Conservation (phyloP, 2,329 filamentous ascomycete species). For the Colletotrichum phormii region DNA sequence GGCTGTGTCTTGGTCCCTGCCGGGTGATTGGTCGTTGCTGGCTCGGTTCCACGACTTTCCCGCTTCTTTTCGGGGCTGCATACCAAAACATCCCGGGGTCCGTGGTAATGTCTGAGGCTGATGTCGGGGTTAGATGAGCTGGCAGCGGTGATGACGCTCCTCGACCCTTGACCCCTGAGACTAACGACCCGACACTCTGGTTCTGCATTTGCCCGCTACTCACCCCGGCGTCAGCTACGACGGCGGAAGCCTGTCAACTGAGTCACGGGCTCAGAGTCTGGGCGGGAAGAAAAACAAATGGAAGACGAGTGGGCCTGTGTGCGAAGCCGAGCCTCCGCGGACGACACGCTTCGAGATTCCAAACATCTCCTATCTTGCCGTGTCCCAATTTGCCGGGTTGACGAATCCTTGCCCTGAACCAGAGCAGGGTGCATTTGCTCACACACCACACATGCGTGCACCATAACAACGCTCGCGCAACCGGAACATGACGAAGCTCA, state of each 20-base stretch:
- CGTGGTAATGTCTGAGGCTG: slow-evolving; percentile 31
- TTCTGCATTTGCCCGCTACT: slow-evolving; percentile 24
- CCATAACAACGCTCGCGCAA: neutral
- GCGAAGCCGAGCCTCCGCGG: slow-evolving; percentile 6
- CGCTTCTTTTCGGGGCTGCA: slow-evolving; percentile 25
- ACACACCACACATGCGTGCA: neutral
- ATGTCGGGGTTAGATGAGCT: slow-evolving; percentile 33
- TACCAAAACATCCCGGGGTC: slow-evolving; percentile 28
- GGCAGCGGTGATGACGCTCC: slow-evolving; percentile 22
- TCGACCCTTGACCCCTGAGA: slow-evolving; percentile 35
- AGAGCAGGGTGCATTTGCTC: neutral
- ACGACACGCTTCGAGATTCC: slow-evolving; percentile 3
- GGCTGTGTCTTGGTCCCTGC: neutral
- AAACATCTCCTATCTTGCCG: slow-evolving; percentile 9
- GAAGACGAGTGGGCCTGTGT: slow-evolving; percentile 8
- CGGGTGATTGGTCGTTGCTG: slow-evolving; percentile 24
- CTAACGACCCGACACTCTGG: slow-evolving; percentile 33
- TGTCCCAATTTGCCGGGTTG: slow-evolving; percentile 14
- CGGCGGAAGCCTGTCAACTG: slow-evolving; percentile 18
- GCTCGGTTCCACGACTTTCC: slow-evolving; percentile 22
- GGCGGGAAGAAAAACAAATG: slow-evolving; percentile 22
- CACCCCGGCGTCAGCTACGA: slow-evolving; percentile 27
- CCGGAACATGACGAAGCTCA: neutral
- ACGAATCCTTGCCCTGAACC: neutral
- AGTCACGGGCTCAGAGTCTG: slow-evolving; percentile 17